These are phyloP conservation scores for Cytospora chrysosperma DNA, from an alignment of 2,329 filamentous ascomycete genomes.

Conservation along the genomic window DNA sequence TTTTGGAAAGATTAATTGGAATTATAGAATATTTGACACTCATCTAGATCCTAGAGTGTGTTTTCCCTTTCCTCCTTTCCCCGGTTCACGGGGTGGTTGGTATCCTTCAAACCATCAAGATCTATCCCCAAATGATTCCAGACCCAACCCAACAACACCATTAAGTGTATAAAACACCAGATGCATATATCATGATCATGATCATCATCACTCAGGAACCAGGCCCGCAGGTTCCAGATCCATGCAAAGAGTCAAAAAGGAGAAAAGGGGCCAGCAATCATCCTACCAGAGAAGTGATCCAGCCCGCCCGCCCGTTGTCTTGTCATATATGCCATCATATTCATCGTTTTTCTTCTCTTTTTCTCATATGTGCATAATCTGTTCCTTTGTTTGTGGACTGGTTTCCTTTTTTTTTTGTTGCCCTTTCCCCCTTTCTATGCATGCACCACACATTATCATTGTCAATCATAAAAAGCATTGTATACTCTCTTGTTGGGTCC, in stretches of 20 bases:
- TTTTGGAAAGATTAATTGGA: constrained; percentile 2
- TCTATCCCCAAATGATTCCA: not conserved
- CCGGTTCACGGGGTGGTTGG: not conserved
- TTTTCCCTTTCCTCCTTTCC: not conserved
- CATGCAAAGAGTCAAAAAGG: not conserved
- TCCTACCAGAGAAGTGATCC: not conserved
- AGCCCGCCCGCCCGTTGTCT: not conserved
- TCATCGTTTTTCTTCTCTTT: not conserved
- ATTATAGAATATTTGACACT: constrained; percentile 1
- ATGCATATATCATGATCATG: not conserved
- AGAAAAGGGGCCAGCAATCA: not conserved
- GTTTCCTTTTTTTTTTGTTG: not conserved
- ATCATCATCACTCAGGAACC: not conserved
- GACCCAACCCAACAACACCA: not conserved
- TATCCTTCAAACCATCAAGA: not conserved
- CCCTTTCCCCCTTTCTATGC: not conserved
- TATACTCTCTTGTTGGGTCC: not conserved
- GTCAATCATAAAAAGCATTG: not conserved
- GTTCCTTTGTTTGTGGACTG: not conserved
- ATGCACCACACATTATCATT: not conserved
- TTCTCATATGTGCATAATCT: not conserved
- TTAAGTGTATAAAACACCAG: not conserved
- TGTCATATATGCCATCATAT: not conserved
- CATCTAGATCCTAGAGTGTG: not conserved
- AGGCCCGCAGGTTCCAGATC: constrained; percentile 12